These are phyloP conservation scores for Saprolegnia diclina DNA, from an alignment of 352 stramenopile species.

Conservation along the genomic window DNA sequence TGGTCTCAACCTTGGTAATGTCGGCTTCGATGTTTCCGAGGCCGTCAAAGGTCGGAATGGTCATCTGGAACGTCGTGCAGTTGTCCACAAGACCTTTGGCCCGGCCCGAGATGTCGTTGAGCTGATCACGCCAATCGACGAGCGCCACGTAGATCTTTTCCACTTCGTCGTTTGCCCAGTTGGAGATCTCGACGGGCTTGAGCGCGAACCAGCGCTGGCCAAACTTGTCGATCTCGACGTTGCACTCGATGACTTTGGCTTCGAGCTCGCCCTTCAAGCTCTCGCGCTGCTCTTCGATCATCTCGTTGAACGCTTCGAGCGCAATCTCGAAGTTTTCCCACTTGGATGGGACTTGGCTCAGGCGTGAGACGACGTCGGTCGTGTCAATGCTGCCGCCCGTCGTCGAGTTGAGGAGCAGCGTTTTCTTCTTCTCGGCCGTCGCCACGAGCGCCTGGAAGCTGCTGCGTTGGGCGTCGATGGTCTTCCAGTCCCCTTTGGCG, in stretches of 20 bases:
- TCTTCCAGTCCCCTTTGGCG: constrained; percentile 88
- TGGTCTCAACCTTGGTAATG: constrained; percentile 53
- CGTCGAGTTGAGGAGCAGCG: constrained; percentile 56
- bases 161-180: constrained; percentile 68
- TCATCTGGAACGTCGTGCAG: constrained; percentile 84
- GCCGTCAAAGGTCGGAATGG: constrained; percentile 73
- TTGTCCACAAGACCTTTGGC: constrained; percentile 66
- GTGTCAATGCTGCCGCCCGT: constrained; percentile 54
- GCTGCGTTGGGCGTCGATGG: constrained; percentile 63
- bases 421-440: constrained; percentile 82
- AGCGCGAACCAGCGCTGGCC: constrained; percentile 81
- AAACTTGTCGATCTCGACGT: constrained; percentile 88
- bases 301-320: constrained; percentile 92
- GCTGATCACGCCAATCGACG: constrained; percentile 79
- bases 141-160: constrained; percentile 78
- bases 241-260: constrained; percentile 81
- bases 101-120: constrained; percentile 56
- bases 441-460: constrained; percentile 52
- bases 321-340: constrained; percentile 94
- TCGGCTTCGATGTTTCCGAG: constrained; percentile 72
- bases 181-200: constrained; percentile 74
- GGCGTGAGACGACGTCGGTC: constrained; percentile 61
- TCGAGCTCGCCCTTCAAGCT: constrained; percentile 87
- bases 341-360: constrained; percentile 67
- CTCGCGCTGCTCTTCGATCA: constrained; percentile 92